phyloP scores from a whole-genome alignment of 169 alveolate genomes.

The Miamiensis avidus region DNA sequence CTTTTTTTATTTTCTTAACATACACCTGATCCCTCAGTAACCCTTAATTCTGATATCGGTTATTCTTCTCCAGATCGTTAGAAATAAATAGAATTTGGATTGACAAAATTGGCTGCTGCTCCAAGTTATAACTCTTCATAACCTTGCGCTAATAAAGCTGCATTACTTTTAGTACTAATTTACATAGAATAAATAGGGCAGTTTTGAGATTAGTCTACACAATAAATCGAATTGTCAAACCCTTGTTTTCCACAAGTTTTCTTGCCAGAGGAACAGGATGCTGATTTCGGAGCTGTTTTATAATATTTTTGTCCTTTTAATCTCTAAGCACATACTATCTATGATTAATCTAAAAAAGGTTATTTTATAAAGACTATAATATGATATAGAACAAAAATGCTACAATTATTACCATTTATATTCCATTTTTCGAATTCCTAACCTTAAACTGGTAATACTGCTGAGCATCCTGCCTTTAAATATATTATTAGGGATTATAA shows the following conservation, averaged over 20 bases:
- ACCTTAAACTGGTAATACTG: not conserved
- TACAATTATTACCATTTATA: not conserved
- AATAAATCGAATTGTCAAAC: not conserved
- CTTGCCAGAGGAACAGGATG: not conserved
- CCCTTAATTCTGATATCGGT: constrained; percentile 11
- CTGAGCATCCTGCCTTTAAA: not conserved
- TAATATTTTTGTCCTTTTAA: not conserved
- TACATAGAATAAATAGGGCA: constrained; percentile 7
- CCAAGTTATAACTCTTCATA: not conserved
- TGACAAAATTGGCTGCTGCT: not conserved
- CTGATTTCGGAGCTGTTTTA: not conserved
- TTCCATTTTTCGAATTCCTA: not conserved
- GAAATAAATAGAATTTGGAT: not conserved
- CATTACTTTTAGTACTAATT: not conserved
- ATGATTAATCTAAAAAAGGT: too few species aligned
- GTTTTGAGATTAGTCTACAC: not conserved
- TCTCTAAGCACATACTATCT: not conserved
- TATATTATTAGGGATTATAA: too few species aligned
- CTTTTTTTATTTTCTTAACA: not conserved
- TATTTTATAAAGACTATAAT: not conserved
- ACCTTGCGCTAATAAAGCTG: too few species aligned
- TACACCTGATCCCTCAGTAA: constrained; percentile 4
- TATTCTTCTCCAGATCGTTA: not conserved
- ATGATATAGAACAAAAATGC: not conserved
- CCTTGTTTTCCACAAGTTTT: not conserved